These are phyloP conservation scores for Penicillium herquei DNA, from an alignment of 495 filamentous ascomycete species.

Conservation along the genomic window DNA sequence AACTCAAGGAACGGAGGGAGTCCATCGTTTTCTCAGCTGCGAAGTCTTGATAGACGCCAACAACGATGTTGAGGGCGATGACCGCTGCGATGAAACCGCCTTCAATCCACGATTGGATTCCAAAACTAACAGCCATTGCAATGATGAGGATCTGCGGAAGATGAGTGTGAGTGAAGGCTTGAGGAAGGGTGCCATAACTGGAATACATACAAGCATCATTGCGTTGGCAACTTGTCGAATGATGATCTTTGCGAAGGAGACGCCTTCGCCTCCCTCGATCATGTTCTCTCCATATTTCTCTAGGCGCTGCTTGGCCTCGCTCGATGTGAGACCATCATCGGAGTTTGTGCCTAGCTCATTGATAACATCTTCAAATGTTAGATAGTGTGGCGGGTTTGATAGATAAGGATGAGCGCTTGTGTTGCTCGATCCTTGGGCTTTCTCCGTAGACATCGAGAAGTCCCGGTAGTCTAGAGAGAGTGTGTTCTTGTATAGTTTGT, in stretches of 20 bases:
- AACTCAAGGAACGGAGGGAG: conserved; percentile 61
- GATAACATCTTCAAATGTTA: conserved; percentile 53
- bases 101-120: conserved; percentile 68
- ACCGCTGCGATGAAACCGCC: conserved; percentile 66
- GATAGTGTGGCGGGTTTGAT: conserved; percentile 62
- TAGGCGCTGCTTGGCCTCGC: conserved; percentile 55
- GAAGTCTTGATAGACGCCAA: conserved; percentile 72
- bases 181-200: background rate
- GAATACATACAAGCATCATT: conserved; percentile 55
- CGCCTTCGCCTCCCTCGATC: conserved; percentile 56
- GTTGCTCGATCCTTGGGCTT: conserved; percentile 31
- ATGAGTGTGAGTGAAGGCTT: conserved; percentile 3
- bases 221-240: conserved; percentile 65
- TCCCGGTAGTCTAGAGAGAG: background rate
- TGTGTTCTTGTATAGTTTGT: background rate
- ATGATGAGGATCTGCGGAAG: conserved; percentile 56
- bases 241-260: conserved; percentile 57
- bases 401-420: conserved; percentile 28
- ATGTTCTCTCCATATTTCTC: conserved; percentile 61
- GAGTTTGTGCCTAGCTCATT: conserved; percentile 57
- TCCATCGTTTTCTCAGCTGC: conserved; percentile 76
- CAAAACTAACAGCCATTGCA: conserved; percentile 69
- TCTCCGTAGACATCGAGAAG: conserved; percentile 46
- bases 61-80: conserved; percentile 63
- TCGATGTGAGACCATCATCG: conserved; percentile 58